Percentiles rank a stretch among this genome's conserved stretches.
These are phyloP conservation scores for Agrocybe pediades DNA, from an alignment of 768 basidiomycete genomes.

Conservation along the genomic window DNA sequence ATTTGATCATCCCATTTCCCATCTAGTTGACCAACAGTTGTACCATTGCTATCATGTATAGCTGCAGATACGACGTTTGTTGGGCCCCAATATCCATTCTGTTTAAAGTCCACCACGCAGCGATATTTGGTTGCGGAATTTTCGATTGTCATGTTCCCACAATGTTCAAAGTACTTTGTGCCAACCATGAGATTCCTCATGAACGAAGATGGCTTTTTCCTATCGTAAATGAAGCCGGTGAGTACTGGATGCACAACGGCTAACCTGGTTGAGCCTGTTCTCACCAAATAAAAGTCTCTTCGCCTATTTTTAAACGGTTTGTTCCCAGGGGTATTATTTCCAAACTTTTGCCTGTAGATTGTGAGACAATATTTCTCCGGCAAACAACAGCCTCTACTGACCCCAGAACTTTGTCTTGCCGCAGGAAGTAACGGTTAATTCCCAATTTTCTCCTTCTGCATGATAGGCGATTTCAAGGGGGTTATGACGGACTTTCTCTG, in stretches of 20 bases:
- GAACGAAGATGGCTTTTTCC: constrained; percentile 88
- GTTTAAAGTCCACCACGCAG: constrained; percentile 84
- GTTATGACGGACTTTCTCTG: constrained; percentile 87
- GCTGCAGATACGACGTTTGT: constrained; percentile 70
- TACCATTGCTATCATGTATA: constrained; percentile 54
- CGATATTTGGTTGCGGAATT: constrained; percentile 56
- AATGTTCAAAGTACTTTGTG: constrained; percentile 87
- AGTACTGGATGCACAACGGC: not conserved
- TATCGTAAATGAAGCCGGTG: constrained; percentile 25
- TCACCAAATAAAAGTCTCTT: constrained; percentile 74
- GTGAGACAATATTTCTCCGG: constrained; percentile 14
- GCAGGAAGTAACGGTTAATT: constrained; percentile 71
- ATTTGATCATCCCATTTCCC: constrained; percentile 90
- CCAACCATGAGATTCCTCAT: constrained; percentile 90
- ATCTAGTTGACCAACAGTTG: constrained; percentile 65
- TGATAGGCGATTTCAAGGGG: constrained; percentile 86
- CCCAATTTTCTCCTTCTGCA: constrained; percentile 80
- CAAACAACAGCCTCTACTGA: constrained; percentile 34
- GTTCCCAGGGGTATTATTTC: constrained; percentile 83
- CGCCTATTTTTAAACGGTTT: constrained; percentile 64
- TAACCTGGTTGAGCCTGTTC: constrained; percentile 16
- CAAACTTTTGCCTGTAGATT: constrained; percentile 73
- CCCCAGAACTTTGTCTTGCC: constrained; percentile 93
- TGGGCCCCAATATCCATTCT: constrained; percentile 81
- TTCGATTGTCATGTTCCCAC: constrained; percentile 75